Evolutionary conservation across 108 stramenopile species (phyloP).

Genomic region (Nannochloropsis oceanica): DNA sequence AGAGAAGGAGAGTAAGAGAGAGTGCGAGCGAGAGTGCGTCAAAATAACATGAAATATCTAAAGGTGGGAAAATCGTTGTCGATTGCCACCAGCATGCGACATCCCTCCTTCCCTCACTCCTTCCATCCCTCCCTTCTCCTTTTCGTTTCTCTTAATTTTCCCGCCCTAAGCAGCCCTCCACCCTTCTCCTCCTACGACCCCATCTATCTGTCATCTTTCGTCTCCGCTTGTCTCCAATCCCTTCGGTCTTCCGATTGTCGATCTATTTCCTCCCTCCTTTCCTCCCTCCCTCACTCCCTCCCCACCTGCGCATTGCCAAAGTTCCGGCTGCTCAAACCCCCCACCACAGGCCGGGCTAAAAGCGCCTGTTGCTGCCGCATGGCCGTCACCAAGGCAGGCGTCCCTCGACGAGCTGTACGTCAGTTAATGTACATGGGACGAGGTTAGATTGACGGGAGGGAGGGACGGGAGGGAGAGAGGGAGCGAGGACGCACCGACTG

Average conservation of each 20-base stretch:
- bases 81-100: no score
- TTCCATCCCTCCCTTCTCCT: background rate
- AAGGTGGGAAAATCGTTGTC: no score
- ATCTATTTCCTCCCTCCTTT: no score
- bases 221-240: no score
- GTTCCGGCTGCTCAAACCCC: background rate
- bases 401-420: background rate
- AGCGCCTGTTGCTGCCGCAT: background rate
- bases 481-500: background rate
- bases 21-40: no score
- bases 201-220: no score
- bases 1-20: no score
- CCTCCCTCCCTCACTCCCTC: no score
- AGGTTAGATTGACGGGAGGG: background rate
- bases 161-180: background rate
- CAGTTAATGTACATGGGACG: background rate
- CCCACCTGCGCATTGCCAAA: background rate
- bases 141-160: background rate
- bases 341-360: background rate
- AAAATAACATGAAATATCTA: no score
- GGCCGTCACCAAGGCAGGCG: background rate
- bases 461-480: background rate
- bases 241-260: no score
- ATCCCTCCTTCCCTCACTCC: background rate
- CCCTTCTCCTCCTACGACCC: background rate